Evolutionary conservation across 495 filamentous ascomycete genomes (phyloP).

Genomic region (Parathielavia appendiculata): DNA sequence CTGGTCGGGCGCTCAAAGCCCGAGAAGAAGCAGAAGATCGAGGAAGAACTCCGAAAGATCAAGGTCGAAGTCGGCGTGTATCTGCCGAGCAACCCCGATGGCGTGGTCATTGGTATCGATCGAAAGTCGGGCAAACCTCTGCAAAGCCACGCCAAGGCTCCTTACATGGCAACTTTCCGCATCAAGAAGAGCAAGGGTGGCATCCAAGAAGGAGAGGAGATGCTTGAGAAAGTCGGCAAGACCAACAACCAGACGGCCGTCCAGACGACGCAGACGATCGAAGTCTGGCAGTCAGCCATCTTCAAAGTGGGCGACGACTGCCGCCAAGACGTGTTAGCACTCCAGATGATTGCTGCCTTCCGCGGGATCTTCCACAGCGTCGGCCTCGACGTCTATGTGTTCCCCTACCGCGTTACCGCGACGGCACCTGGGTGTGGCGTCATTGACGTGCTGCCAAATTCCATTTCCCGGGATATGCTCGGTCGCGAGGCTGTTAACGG

Average conservation of each 20-base stretch:
- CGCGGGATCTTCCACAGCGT: constrained; percentile 91
- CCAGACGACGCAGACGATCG: constrained; percentile 56
- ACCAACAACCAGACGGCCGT: constrained; percentile 31
- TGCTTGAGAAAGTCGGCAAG: constrained; percentile 35
- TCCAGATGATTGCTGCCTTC: constrained; percentile 98
- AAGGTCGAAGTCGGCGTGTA: constrained; percentile 96
- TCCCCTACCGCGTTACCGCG: constrained; percentile 96
- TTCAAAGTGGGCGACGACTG: constrained; percentile 99
- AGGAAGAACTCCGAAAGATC: constrained; percentile 95
- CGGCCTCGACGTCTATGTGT: constrained; percentile 93
- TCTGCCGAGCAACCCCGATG: constrained; percentile 93
- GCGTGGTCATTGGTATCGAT: constrained; percentile 94
- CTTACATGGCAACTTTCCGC: constrained; percentile 97
- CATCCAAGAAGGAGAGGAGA: constrained; percentile 44
- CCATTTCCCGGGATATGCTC: constrained; percentile 97
- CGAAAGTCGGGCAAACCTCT: constrained; percentile 94
- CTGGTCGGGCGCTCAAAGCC: constrained; percentile 88
- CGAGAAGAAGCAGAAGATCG: constrained; percentile 98
- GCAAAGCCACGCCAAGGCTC: constrained; percentile 95
- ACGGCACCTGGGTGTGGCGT: constrained; percentile 97
- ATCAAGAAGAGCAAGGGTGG: constrained; percentile 72
- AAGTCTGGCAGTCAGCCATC: constrained; percentile 98
- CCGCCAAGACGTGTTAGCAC: constrained; percentile 89
- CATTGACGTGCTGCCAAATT: constrained; percentile 95
- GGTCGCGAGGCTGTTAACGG: constrained; percentile 96